Evolutionary conservation across 345 rosid species (phyloP), one percentile per base, ranked within the genome.

Genomic region (Carallia brachiata): DNA sequence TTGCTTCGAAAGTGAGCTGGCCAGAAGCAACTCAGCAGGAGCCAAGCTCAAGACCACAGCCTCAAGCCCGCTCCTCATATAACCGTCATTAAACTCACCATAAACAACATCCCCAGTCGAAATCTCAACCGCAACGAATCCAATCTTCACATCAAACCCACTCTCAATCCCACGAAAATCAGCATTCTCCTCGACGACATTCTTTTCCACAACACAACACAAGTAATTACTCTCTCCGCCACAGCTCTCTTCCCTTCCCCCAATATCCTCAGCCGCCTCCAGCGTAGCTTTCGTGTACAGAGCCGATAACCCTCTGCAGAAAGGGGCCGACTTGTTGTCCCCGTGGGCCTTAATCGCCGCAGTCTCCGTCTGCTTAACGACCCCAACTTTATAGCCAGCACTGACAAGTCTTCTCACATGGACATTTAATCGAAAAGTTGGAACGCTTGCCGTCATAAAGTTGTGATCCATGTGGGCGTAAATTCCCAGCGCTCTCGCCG

Each of bases 281-380:
- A 94, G 77, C 19, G 97, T 94, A 2, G 98, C 97, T 81, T 88
- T 94, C 0, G 97, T 87, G 66, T 94, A 91, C 80, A 94, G 73
- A 0, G 93, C 96, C 28, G 98, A 90, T 32, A 94, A 71, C 5
- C 93, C 97, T 44, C 98, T 81, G 62, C 85, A 78, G 75, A 94
- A 94, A 0, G 98, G 97, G 0, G 97, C 97, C 2, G 62, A 7
- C 31, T 79, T 77, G 37, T 85, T 88, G 0, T 85, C 73, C 40
- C 98, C 87, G 23, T 87, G 97, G 2, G 98, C 84, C 79, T 94
- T 94, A 23, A 91, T 91, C 0, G 97, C 95, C 0, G 98, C 97
- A 0, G 97, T 94, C 78, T 94, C 98, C 0, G 98, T 94, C 89
- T 94, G 97, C 73, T 91, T 91, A 60, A 94, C 97, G 32, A 94